Evolutionary conservation across 192 early-diverging fungal genomes (phyloP), one percentile per base, ranked within the genome.

Genomic region (Obelidium mucronatum): DNA sequence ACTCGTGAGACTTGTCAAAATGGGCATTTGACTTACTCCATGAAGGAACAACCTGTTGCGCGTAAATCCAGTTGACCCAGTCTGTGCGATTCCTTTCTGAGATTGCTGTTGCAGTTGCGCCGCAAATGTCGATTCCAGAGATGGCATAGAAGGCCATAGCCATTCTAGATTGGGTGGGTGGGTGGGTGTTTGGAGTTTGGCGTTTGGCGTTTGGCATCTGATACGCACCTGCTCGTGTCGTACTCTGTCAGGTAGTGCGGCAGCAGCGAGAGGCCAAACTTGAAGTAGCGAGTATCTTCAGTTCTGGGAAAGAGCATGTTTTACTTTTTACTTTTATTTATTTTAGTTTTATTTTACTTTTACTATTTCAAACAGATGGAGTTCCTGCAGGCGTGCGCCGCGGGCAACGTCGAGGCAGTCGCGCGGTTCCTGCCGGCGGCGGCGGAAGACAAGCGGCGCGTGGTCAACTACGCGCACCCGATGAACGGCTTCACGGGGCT

Each of bases 51-150:
- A 87, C 78, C 74, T 98, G 96, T 81, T 98, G 96, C 24, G 89
- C 92, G 85, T 98, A 99, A 42, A 99, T 91, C 98, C 98, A 99
- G 34, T 98, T 94, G 39, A 98, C 88, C 89, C 92, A 94, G 33
- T 80, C 87, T 22, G 77, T 40, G 63, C 88, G 87, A 65, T 94
- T 78, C 59, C 86, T 80, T 13, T 81, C 80, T 0, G 86, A 67
- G 15, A 94, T 39, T 3, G 63, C 62, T 5, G 79, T 78, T 13
- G 93, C 90, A 3, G 96, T 68, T n/a, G 77, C 82, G 24, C 90
- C 91, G 31, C 97, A 85, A 26, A 97, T 83, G 44, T 94, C 93
- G 60, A 99, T 81, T 5, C 93, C 94, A 30, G 87, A 87, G 8
- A 99, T 74, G 53, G 90, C 88, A 76, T 97, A 95, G 78, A 91